A percentile compares a stretch with the other conserved stretches of the same genome.
These are phyloP conservation scores for Chionographis japonica DNA, from an alignment of 106 monocot species.

Conservation along the genomic window DNA sequence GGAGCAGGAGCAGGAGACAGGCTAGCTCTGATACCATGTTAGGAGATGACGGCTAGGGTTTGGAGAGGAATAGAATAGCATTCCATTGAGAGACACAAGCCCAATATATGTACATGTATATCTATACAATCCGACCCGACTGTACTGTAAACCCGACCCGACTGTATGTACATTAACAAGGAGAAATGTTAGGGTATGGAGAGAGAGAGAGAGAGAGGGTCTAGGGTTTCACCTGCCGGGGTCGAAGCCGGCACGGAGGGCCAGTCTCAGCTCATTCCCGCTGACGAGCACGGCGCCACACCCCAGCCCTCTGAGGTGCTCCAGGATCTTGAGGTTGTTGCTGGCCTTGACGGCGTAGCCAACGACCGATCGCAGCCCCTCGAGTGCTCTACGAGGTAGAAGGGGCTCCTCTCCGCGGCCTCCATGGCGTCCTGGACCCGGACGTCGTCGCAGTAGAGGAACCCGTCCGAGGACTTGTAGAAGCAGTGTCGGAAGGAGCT, in stretches of 20 bases:
- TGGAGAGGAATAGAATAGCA: too few relatives aligned
- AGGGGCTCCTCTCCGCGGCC: constrained; percentile 63
- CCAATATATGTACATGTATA: too few relatives aligned
- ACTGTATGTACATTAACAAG: too few relatives aligned
- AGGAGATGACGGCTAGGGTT: too few relatives aligned
- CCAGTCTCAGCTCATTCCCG: constrained; percentile 84
- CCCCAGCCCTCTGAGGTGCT: constrained; percentile 71
- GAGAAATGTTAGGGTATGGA: neutral
- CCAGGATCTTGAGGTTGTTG: constrained; percentile 81
- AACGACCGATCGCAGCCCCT: constrained; percentile 64
- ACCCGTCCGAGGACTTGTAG: constrained; percentile 52
- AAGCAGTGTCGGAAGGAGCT: constrained; percentile 40
- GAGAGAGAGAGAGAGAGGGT: neutral
- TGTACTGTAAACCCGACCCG: too few relatives aligned
- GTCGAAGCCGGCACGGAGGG: constrained; percentile 81
- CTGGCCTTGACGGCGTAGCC: constrained; percentile 97
- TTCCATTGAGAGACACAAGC: too few relatives aligned
- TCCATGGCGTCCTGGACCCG: constrained; percentile 63
- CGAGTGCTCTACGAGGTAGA: constrained; percentile 87
- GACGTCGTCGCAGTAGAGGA: constrained; percentile 66
- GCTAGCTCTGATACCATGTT: too few relatives aligned
- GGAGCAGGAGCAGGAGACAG: too few relatives aligned
- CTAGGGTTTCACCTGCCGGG: constrained; percentile 46
- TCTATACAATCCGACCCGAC: too few relatives aligned
- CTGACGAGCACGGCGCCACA: constrained; percentile 95